Evolutionary conservation across 257 asterid genomes (phyloP), one percentile per base, ranked within the genome.

Genomic region (Solanum verrucosum): DNA sequence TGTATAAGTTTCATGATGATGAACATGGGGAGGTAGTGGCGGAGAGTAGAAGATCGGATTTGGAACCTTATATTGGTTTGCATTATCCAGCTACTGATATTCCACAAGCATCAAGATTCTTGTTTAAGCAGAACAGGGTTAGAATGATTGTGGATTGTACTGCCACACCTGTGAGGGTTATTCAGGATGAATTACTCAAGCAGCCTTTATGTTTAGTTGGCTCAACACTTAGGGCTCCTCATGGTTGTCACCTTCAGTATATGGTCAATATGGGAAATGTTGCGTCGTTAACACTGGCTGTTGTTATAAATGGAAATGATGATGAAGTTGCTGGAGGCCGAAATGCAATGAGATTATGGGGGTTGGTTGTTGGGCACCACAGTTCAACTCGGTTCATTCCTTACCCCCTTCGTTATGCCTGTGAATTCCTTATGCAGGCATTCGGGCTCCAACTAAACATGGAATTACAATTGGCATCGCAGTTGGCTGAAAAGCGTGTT

Each of bases 21-120:
- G 93, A 93, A 84, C 95, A 93, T 14, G 96, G 96, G 63, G 96
- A 93, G 88, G 95, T 93, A 29, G 93, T 92, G 88, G 92, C 94
- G 0, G 95, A 93, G 90, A 90, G 92, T 87, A 90, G 84, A 87
- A 89, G 96, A 40, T 87, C 88, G 0, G 95, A 93, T 88, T 89
- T 93, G 52, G 95, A 92, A 49, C 94, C 94, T 11, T 93, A 93
- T 88, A 70, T 92, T 29, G 95, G 96, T 59, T 90, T 92, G 89
- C 95, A 92, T 86, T 93, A 93, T 75, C 95, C 95, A 29, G 90
- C 95, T 73, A 92, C 95, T 0, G 94, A 93, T 78, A 93, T 93
- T 59, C 95, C 95, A 1, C 95, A 93, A 88, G 95, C 94, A 37
- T 92, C 93, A 5, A 87, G 95, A 88, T 93, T 93, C 46, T 86